phyloP scores from a whole-genome alignment of 176 grass and related monocot genomes.

The Avena insularis region DNA sequence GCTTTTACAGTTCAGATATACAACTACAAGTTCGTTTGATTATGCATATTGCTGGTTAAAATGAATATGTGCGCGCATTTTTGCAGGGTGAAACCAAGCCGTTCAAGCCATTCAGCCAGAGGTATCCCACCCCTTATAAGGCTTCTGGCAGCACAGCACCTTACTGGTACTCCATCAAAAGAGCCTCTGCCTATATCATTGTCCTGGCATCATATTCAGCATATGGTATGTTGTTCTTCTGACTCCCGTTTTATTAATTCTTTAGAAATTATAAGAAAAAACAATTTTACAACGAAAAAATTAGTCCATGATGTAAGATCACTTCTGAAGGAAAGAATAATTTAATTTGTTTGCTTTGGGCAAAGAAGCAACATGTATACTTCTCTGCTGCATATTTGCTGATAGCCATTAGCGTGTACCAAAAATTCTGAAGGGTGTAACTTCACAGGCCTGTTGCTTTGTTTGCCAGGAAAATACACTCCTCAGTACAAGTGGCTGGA shows the following conservation, averaged over 20 bases:
- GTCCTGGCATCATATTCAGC: constrained; percentile 86
- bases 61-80: neutral
- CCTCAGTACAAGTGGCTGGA: constrained; percentile 95
- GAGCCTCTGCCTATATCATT: constrained; percentile 84
- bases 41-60: neutral
- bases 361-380: neutral
- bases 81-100: constrained; percentile 85
- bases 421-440: neutral
- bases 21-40: neutral
- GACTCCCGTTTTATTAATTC: neutral
- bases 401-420: too few relatives aligned
- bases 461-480: constrained; percentile 74
- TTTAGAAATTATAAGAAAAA: neutral
- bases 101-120: constrained; percentile 75
- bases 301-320: too few relatives aligned
- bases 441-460: neutral
- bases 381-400: too few relatives aligned
- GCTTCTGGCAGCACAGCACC: constrained; percentile 76
- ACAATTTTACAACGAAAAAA: too few relatives aligned
- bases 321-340: neutral
- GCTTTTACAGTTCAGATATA: neutral
- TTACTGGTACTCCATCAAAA: constrained; percentile 93
- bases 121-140: constrained; percentile 74
- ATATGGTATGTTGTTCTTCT: constrained; percentile 62
- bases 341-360: neutral